Evolutionary conservation across 2,329 filamentous ascomycete genomes (phyloP), one percentile per base, ranked within the genome.

Genomic region (Byssochlamys sp.): DNA sequence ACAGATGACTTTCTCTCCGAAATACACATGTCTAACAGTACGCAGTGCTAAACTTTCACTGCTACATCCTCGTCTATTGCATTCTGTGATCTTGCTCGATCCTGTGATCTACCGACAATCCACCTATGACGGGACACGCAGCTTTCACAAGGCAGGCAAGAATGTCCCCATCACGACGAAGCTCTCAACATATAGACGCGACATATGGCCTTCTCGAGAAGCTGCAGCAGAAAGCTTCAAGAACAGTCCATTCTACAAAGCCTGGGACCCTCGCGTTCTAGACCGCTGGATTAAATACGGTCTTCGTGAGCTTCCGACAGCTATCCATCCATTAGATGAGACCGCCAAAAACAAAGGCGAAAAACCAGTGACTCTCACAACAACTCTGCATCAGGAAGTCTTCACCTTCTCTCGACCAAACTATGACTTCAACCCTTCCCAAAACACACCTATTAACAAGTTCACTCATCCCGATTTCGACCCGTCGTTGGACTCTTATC

Each of bases 311-410:
- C 77, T 86, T 1, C 88, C 89, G 1, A 90, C 88, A 0, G 65
- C 69, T n/a, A 68, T 73, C 55, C 62, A 75, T 61, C 69, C 69
- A 4, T 61, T 71, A 3, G 60, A 66, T 10, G 58, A 63, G 45
- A 59, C 62, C 6, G 55, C 52, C 25, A 48, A 53, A 27, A 57
- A 57, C 25, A 53, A 60, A 35, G 52, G 49, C 27, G 59, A 65
- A 14, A 63, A 84, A 0, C 73, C 81, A 0, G 86, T 91, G 0
- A 92, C 90, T 0, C 79, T 79, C 2, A 82, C 83, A 1, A 97
- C 92, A 0, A 87, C 90, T 0, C 90, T 91, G 66, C 88, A 95
- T 71, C 90, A 96, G 69, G 90, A 95, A 76, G 88, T 94, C 57
- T 78, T 78, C 59, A 78, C 76, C 12, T 79, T 78, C 65, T 70